Conservation (phyloP, 305 asterid species). For the Rubia peregrina region DNA sequence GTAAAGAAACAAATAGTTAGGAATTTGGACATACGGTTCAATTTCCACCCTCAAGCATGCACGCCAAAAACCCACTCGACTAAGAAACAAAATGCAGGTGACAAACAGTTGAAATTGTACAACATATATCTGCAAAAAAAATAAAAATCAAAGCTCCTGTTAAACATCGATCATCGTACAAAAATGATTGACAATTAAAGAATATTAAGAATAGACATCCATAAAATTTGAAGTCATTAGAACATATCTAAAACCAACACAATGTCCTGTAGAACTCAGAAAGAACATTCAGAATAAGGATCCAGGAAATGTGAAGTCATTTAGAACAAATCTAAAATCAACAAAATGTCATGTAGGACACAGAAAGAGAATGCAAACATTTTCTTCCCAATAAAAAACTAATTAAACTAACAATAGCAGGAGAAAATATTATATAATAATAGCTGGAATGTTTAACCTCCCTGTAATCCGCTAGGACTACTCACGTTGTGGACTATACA, state of each 20-base stretch:
- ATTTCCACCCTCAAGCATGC: slow-evolving; percentile 87
- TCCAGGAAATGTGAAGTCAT: background rate
- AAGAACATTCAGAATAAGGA: background rate
- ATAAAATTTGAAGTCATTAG: background rate
- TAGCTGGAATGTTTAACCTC: too few relatives aligned
- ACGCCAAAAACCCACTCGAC: slow-evolving; percentile 92
- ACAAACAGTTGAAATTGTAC: slow-evolving; percentile 84
- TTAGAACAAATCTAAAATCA: background rate
- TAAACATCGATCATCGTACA: background rate
- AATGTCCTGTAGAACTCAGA: background rate
- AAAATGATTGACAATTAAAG: background rate
- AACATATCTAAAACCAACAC: background rate
- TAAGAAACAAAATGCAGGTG: slow-evolving; percentile 80
- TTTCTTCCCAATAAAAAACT: background rate
- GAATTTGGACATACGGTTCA: slow-evolving; percentile 39
- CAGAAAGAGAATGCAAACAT: background rate
- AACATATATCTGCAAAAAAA: slow-evolving; percentile 63
- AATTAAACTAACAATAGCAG: background rate
- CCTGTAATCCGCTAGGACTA: slow-evolving; percentile 55
- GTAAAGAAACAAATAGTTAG: slow-evolving; percentile 15
- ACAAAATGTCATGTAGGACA: background rate
- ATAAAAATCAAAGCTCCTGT: slow-evolving; percentile 7
- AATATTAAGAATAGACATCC: background rate
- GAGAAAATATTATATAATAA: too few relatives aligned
- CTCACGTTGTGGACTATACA: slow-evolving; percentile 57